Conservation (phyloP, 1,284 basidiomycete species). For the Xanthoconium separans region DNA sequence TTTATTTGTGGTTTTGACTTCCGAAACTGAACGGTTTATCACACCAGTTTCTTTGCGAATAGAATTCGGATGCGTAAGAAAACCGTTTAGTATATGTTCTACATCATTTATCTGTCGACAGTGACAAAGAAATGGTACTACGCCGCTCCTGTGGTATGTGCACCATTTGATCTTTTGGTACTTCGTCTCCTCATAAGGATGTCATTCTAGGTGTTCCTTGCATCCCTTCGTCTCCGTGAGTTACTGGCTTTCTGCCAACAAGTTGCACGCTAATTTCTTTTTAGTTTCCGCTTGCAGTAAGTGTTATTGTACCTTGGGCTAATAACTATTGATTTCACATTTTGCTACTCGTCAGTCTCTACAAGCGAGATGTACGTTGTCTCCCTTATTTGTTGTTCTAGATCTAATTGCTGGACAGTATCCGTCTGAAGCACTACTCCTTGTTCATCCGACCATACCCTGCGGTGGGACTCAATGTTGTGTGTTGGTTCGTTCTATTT, state of each 20-base stretch:
- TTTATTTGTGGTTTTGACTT: not conserved
- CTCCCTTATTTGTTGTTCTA: accelerated
- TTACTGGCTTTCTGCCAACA: not conserved
- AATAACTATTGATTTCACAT: not conserved
- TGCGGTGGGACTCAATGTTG: conserved; percentile 12
- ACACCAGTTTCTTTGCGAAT: conserved; percentile 32
- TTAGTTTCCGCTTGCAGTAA: conserved; percentile 32
- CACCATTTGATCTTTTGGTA: not conserved
- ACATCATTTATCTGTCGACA: conserved; percentile 12
- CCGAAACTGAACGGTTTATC: not conserved
- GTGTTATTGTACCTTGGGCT: not conserved
- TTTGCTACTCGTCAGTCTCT: conserved; percentile 23
- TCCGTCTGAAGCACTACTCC: conserved; percentile 30
- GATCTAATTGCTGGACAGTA: conserved; percentile 9
- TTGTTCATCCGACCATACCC: conserved; percentile 33
- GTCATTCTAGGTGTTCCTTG: conserved; percentile 24
- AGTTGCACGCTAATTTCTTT: conserved; percentile 1
- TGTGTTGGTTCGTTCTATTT: not conserved
- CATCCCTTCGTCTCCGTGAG: conserved; percentile 35
- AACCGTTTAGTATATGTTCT: not conserved
- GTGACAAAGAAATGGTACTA: conserved; percentile 35
- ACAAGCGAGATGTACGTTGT: conserved; percentile 30
- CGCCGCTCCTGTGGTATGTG: conserved; percentile 29
- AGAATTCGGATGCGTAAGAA: conserved; percentile 32
- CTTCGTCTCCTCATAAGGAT: not conserved